phyloP scores from a whole-genome alignment of 202 grass and related monocot genomes.

The Schoenoplectus tabernaemontani region DNA sequence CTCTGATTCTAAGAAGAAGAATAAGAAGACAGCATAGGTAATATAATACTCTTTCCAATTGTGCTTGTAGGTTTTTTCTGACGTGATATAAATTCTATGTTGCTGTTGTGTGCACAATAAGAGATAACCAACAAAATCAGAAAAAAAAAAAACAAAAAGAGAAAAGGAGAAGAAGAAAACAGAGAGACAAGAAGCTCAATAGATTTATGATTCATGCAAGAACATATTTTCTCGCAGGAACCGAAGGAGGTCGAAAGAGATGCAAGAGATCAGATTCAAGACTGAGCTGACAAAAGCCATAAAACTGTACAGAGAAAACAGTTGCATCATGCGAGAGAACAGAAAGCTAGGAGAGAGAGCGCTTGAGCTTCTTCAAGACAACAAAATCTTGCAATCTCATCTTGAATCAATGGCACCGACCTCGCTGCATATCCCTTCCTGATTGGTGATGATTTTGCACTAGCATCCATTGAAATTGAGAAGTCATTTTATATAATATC shows the following conservation, averaged over 20 bases:
- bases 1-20: background rate
- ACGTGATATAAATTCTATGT: no score
- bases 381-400: constrained; percentile 30
- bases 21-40: background rate
- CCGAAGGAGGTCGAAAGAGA: constrained; percentile 28
- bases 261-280: constrained; percentile 17
- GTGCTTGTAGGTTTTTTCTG: background rate
- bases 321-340: constrained; percentile 64
- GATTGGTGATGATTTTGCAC: background rate
- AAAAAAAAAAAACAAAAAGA: background rate
- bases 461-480: background rate
- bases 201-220: constrained; percentile 14
- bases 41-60: background rate
- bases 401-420: constrained; percentile 15
- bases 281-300: constrained; percentile 53
- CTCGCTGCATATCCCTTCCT: background rate
- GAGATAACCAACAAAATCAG: background rate
- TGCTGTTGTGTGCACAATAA: background rate
- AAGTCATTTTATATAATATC: background rate
- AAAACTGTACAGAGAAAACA: constrained; percentile 64
- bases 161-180: background rate
- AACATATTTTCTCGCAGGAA: background rate
- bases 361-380: constrained; percentile 43
- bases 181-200: background rate
- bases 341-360: constrained; percentile 52